phyloP scores from a whole-genome alignment of 1,284 basidiomycete genomes.

The Xanthoconium separans region DNA sequence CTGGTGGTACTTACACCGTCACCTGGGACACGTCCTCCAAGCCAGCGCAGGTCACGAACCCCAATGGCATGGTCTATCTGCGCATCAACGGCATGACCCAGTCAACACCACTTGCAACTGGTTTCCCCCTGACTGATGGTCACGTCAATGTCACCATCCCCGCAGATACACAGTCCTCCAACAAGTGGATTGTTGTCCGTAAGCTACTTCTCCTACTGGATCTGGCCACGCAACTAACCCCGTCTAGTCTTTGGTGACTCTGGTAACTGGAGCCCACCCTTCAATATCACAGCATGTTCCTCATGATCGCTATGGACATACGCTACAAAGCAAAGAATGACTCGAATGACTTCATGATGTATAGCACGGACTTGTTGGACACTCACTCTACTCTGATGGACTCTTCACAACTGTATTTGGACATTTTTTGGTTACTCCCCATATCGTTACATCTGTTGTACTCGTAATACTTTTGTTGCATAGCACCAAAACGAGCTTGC shows the following conservation, averaged over 20 bases:
- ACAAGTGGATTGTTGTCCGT: conserved; percentile 43
- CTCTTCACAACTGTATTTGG: conserved; percentile 3
- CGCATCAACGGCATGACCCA: conserved; percentile 35
- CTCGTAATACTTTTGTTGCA: background rate
- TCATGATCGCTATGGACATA: conserved; percentile 17
- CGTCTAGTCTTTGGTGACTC: conserved; percentile 50
- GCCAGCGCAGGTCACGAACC: conserved; percentile 49
- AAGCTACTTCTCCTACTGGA: conserved; percentile 19
- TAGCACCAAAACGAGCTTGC: background rate
- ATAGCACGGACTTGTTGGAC: conserved; percentile 19
- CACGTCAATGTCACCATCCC: conserved; percentile 39
- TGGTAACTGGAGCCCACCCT: conserved; percentile 42
- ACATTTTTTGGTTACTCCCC: conserved; percentile 1
- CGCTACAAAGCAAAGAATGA: background rate
- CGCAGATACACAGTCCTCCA: conserved; percentile 27
- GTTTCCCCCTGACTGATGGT: conserved; percentile 43
- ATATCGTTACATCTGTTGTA: background rate
- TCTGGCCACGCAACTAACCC: background rate
- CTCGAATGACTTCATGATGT: conserved; percentile 16
- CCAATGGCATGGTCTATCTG: conserved; percentile 40
- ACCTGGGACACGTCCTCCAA: conserved; percentile 45
- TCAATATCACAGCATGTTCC: conserved; percentile 33
- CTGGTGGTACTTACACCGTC: conserved; percentile 42
- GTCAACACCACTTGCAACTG: conserved; percentile 32
- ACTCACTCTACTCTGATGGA: conserved; percentile 1